Conservation (phyloP, 2,329 filamentous ascomycete genomes). For the Fonsecaea nubica region DNA sequence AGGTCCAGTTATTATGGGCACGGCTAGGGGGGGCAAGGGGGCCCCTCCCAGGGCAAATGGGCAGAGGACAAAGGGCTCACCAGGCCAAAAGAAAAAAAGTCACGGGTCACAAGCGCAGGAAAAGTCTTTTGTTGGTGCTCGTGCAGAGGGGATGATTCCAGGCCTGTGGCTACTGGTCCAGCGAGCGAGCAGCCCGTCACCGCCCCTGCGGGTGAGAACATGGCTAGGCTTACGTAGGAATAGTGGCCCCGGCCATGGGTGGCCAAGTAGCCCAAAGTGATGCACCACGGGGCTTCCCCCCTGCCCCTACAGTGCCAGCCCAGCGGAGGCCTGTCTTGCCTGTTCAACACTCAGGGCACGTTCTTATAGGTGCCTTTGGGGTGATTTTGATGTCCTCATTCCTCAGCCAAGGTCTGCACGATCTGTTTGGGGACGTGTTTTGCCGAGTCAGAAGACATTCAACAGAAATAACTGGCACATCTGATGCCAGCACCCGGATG, state of each 20-base stretch:
- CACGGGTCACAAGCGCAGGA: slow-evolving; percentile 8
- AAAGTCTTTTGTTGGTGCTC: slow-evolving; percentile 5
- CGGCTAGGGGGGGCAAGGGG: neutral
- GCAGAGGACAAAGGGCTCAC: neutral
- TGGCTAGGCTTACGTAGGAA: slow-evolving; percentile 20
- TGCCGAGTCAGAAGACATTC: slow-evolving; percentile 19
- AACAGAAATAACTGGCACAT: slow-evolving; percentile 13
- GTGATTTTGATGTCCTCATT: neutral
- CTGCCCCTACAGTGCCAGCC: neutral
- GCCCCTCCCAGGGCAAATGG: neutral
- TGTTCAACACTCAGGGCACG: neutral
- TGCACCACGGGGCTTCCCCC: slow-evolving; percentile 4
- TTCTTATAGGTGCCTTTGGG: slow-evolving; percentile 5
- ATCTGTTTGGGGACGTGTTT: neutral
- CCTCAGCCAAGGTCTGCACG: neutral
- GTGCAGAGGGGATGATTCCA: slow-evolving; percentile 5
- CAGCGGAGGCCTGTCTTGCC: neutral
- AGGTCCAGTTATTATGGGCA: neutral
- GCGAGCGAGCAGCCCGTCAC: slow-evolving; percentile 9
- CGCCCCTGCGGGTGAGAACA: slow-evolving; percentile 22
- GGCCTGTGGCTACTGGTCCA: slow-evolving; percentile 6
- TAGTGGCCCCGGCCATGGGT: slow-evolving; percentile 2
- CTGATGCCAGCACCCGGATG: slow-evolving; percentile 8
- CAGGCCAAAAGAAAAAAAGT: slow-evolving; percentile 5
- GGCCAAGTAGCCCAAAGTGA: slow-evolving; percentile 1